phyloP scores from a whole-genome alignment of 129 eudicot species.

The Flaveria bidentis region DNA sequence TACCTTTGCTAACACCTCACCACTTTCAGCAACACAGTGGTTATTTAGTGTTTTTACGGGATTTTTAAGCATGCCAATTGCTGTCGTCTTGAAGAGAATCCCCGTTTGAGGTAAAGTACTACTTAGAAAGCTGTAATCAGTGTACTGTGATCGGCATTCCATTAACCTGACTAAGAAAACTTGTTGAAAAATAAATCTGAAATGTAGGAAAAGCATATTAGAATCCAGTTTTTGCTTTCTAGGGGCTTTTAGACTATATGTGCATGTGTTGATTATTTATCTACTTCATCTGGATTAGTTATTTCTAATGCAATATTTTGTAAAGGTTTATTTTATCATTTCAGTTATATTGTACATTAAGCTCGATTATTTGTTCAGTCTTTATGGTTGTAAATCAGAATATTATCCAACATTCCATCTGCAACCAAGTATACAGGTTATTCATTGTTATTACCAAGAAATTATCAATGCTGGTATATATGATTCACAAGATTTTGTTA shows the following conservation, averaged over 20 bases:
- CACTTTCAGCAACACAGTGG: constrained; percentile 76
- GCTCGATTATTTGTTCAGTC: not conserved
- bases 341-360: not conserved
- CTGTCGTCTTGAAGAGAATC: constrained; percentile 62
- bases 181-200: no score
- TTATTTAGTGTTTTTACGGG: constrained; percentile 64
- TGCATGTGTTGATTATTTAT: not conserved
- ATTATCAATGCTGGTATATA: not conserved
- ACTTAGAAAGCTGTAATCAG: not conserved
- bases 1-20: constrained; percentile 85
- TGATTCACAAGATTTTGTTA: not conserved
- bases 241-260: not conserved
- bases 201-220: no score
- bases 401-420: not conserved
- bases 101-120: constrained; percentile 29
- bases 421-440: no score
- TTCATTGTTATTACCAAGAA: not conserved
- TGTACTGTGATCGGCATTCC: not conserved
- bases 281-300: not conserved
- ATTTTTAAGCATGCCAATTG: constrained; percentile 90
- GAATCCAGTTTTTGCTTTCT: no score
- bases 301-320: not conserved
- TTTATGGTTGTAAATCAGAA: not conserved
- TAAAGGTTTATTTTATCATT: not conserved
- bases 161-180: not conserved